Percentiles rank a stretch among this genome's conserved stretches.
These are phyloP conservation scores for Scedosporium aurantiacum DNA, from an alignment of 2,329 filamentous ascomycete genomes.

Conservation along the genomic window DNA sequence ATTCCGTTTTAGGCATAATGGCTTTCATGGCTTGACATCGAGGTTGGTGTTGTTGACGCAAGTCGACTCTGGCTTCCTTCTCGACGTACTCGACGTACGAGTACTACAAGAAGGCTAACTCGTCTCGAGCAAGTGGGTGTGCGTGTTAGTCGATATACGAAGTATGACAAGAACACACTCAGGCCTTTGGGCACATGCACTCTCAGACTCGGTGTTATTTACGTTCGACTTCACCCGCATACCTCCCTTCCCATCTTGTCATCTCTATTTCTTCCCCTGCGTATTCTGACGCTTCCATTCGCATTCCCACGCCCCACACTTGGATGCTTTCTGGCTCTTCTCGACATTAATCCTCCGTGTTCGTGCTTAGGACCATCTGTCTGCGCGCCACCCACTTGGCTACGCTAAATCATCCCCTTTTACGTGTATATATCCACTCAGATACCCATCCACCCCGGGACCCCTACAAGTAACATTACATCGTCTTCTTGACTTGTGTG, in stretches of 20 bases:
- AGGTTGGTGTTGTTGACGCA: not conserved
- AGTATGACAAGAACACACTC: too few species aligned
- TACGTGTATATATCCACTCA: not conserved
- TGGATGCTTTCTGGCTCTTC: not conserved
- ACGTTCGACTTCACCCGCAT: not conserved
- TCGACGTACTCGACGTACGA: too few species aligned
- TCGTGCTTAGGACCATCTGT: not conserved
- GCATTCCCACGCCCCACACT: not conserved
- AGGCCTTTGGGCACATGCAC: too few species aligned
- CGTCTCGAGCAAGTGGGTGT: too few species aligned
- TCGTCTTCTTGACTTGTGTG: not conserved
- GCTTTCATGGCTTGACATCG: not conserved
- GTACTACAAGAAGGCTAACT: too few species aligned
- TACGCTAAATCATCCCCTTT: not conserved
- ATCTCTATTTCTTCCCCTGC: not conserved
- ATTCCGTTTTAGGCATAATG: not conserved
- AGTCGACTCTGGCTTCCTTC: not conserved
- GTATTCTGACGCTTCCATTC: not conserved
- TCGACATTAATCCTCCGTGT: not conserved
- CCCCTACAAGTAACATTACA: not conserved
- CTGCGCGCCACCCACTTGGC: not conserved
- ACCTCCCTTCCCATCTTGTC: not conserved
- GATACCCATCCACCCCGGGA: not conserved
- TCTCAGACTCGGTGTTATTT: not conserved
- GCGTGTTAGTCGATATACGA: too few species aligned